These are phyloP conservation scores for Naganishia albida DNA, from an alignment of 1,284 basidiomycete genomes.

Conservation along the genomic window DNA sequence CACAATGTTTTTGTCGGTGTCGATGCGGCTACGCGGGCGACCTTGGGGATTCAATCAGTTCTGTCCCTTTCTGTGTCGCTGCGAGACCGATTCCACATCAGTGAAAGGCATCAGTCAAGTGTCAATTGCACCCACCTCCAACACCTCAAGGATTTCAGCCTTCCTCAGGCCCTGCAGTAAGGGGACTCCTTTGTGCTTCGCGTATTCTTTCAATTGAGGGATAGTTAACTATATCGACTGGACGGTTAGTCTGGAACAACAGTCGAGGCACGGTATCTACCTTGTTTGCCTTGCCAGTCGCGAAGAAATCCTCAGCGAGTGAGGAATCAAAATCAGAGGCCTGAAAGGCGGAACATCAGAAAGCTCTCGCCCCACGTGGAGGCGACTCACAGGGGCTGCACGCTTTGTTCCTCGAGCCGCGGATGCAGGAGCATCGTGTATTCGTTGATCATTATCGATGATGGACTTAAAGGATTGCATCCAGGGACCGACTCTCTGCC, in stretches of 20 bases:
- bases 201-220: conserved; percentile 22
- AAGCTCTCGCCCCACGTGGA: not conserved
- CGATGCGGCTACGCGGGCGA: no score
- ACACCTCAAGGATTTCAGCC: conserved; percentile 9
- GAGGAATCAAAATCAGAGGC: conserved; percentile 16
- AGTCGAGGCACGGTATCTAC: not conserved
- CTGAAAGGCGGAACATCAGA: conserved; percentile 1
- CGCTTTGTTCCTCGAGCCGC: conserved; percentile 12
- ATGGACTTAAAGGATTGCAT: conserved; percentile 74
- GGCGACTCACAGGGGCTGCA: conserved; percentile 15
- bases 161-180: not conserved
- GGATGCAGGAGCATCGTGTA: not conserved
- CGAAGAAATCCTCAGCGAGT: conserved; percentile 13
- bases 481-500: conserved; percentile 74
- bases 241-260: not conserved
- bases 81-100: not conserved
- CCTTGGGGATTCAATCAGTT: not conserved
- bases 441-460: conserved; percentile 67
- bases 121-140: not conserved
- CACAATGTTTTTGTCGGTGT: no score
- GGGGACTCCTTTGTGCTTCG: not conserved
- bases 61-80: not conserved
- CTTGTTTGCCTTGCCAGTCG: conserved; percentile 10
- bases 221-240: not conserved
- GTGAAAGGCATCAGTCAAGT: not conserved